These are phyloP conservation scores for Podila horticola DNA, from an alignment of 192 early-diverging fungal genomes.

Conservation along the genomic window DNA sequence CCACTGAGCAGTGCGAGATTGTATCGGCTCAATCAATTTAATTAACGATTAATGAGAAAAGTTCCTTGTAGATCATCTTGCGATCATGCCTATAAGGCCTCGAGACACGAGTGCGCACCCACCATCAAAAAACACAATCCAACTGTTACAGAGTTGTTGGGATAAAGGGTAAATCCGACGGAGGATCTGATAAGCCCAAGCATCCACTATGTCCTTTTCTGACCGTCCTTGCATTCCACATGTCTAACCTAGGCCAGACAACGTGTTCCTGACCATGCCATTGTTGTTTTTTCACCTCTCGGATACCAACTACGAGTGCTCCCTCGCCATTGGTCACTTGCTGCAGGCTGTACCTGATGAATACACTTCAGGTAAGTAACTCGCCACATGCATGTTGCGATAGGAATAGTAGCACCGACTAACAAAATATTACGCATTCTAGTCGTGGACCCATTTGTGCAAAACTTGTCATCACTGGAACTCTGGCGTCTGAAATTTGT, in stretches of 20 bases:
- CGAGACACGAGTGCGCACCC: not conserved
- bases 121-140: slow-evolving; percentile 17
- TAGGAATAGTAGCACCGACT: not conserved
- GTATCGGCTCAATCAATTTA: not conserved
- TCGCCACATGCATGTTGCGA: not conserved
- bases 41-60: not conserved
- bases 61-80: slow-evolving; percentile 43
- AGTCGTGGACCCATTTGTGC: slow-evolving; percentile 46
- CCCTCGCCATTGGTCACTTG: slow-evolving; percentile 25
- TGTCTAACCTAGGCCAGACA: slow-evolving; percentile 21
- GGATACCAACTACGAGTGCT: slow-evolving; percentile 22
- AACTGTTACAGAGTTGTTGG: slow-evolving; percentile 32
- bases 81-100: slow-evolving; percentile 10
- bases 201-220: too few species aligned
- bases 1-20: not conserved
- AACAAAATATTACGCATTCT: not conserved
- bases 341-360: slow-evolving; percentile 25
- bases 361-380: slow-evolving; percentile 21
- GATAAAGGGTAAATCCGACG: slow-evolving; percentile 16
- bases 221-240: not conserved
- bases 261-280: slow-evolving; percentile 30
- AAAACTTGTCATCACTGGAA: slow-evolving; percentile 12
- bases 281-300: slow-evolving; percentile 30
- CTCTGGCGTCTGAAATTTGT: slow-evolving; percentile 32
- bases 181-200: too few species aligned